These are phyloP conservation scores for Jamesozyma hellenica DNA, from an alignment of 805 yeast species.

Conservation along the genomic window DNA sequence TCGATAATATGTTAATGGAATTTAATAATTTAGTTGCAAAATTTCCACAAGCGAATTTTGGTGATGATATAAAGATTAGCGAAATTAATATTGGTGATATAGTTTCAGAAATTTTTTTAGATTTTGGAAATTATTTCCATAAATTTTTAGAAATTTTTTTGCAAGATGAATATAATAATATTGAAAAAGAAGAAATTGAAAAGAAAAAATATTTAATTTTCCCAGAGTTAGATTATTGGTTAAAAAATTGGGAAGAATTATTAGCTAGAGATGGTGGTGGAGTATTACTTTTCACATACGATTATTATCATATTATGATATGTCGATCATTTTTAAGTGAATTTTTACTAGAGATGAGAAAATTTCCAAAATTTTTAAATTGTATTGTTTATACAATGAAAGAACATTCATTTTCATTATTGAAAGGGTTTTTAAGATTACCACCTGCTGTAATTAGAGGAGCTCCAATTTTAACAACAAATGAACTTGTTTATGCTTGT, in stretches of 20 bases:
- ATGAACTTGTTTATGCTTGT: conserved; percentile 47
- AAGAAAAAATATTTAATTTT: conserved; percentile 12
- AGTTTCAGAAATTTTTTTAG: conserved; percentile 20
- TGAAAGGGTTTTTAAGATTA: conserved; percentile 36
- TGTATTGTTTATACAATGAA: conserved; percentile 35
- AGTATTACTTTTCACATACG: conserved; percentile 38
- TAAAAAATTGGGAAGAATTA: conserved; percentile 35
- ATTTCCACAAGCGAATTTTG: conserved; percentile 42
- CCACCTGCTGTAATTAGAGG: conserved; percentile 42
- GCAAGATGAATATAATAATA: neutral
- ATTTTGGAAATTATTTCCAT: conserved; percentile 20
- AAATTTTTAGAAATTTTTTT: conserved; percentile 10
- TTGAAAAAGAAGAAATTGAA: neutral
- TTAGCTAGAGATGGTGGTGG: conserved; percentile 41
- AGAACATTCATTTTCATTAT: conserved; percentile 36
- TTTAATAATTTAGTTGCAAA: conserved; percentile 36
- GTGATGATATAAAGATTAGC: conserved; percentile 46
- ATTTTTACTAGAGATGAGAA: conserved; percentile 19
- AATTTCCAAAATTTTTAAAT: conserved; percentile 19
- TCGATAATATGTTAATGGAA: conserved; percentile 25
- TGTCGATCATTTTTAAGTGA: conserved; percentile 28
- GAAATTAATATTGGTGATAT: conserved; percentile 37
- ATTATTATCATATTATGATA: conserved; percentile 39
- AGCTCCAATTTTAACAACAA: conserved; percentile 42
- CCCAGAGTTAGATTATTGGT: conserved; percentile 38